Evolutionary conservation across 1,284 basidiomycete species (phyloP).

Genomic region (Stereum hirsutum): DNA sequence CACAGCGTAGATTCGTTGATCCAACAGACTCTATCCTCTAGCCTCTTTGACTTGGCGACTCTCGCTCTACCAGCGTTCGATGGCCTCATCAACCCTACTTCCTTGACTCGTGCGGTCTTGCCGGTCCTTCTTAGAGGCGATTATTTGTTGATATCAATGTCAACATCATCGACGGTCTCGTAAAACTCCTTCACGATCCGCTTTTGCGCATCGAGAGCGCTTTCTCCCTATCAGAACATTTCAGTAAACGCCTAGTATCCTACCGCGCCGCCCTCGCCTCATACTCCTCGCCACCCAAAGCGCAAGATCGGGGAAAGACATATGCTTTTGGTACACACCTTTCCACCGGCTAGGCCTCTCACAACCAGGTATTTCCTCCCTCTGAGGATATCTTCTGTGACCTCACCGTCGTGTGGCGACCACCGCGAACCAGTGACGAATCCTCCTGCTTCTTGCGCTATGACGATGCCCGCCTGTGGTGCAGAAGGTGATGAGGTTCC

Average conservation of each 20-base stretch:
- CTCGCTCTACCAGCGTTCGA: too few species aligned
- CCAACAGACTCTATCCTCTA: too few species aligned
- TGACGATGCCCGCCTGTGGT: constrained; percentile 78
- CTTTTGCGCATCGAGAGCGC: constrained; percentile 63
- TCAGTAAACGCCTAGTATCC: not conserved
- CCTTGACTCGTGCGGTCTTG: too few species aligned
- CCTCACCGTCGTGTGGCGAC: constrained; percentile 35
- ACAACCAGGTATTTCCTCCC: constrained; percentile 87
- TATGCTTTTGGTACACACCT: constrained; percentile 28
- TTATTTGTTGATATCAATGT: too few species aligned
- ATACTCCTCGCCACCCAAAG: too few species aligned
- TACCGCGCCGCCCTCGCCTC: too few species aligned
- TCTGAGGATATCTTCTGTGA: constrained; percentile 65
- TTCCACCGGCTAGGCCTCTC: constrained; percentile 51
- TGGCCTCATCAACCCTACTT: too few species aligned
- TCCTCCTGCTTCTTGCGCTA: constrained; percentile 86
- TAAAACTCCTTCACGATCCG: constrained; percentile 83
- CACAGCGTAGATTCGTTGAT: too few species aligned
- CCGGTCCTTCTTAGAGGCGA: too few species aligned
- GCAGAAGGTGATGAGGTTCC: not conserved
- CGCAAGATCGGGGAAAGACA: too few species aligned
- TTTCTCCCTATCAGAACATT: constrained; percentile 42
- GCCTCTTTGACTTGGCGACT: too few species aligned
- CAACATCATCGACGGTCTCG: constrained; percentile 65
- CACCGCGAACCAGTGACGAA: constrained; percentile 64